Evolutionary conservation across 345 rosid genomes (phyloP).

Genomic region (Eucalyptus caleyi): DNA sequence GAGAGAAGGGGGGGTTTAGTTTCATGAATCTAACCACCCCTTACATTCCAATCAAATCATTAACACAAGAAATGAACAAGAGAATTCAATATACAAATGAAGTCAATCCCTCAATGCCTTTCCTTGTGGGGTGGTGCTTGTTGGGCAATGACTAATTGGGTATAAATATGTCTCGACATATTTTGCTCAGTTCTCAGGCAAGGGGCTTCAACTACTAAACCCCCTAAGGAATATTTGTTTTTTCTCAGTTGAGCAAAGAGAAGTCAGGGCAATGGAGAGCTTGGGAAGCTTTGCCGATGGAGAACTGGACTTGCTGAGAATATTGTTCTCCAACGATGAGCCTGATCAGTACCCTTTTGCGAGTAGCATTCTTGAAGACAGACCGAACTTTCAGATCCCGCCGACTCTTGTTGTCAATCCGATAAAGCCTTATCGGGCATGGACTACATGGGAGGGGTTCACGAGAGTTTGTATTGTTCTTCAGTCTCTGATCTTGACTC

Average conservation of each 20-base stretch:
- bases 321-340: conserved; percentile 23
- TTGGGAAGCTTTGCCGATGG: conserved; percentile 1
- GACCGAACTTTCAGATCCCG: neutral
- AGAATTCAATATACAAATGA: conserved; percentile 1
- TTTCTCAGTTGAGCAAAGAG: neutral
- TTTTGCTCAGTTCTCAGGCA: neutral
- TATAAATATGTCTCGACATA: conserved; percentile 17
- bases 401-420: neutral
- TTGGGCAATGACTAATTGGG: neutral
- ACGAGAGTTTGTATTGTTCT: neutral
- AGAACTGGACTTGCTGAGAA: conserved; percentile 32
- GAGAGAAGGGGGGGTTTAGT: neutral
- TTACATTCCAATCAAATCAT: neutral
- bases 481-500: neutral
- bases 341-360: conserved; percentile 21
- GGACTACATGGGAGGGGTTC: neutral
- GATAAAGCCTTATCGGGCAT: neutral
- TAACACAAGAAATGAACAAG: neutral
- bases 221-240: neutral
- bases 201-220: neutral
- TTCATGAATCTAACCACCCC: conserved; percentile 14
- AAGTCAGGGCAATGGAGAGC: neutral
- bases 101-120: conserved; percentile 24
- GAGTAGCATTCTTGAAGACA: neutral
- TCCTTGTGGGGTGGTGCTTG: neutral